These are phyloP conservation scores for Solanum raphanifolium DNA, from an alignment of 257 asterid species.

Conservation along the genomic window DNA sequence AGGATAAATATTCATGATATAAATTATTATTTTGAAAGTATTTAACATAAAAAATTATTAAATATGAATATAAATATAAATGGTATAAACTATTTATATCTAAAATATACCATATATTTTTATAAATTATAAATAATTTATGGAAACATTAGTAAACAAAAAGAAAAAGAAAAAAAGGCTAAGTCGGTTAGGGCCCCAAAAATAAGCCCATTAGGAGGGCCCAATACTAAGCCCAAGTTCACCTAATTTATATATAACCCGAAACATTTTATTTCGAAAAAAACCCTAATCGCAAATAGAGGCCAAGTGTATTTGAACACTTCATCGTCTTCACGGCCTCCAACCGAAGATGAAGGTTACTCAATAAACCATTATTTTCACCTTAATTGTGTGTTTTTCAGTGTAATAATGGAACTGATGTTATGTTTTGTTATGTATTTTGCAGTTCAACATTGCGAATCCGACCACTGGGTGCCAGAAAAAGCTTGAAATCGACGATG, in stretches of 20 bases:
- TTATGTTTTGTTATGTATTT: background rate
- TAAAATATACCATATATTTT: background rate
- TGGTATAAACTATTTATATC: background rate
- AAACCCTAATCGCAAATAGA: background rate
- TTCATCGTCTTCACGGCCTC: background rate
- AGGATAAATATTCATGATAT: background rate
- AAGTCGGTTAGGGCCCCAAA: background rate
- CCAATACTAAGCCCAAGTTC: background rate
- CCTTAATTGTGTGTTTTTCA: background rate
- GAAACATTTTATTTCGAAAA: background rate
- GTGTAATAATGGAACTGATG: background rate
- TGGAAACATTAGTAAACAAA: too few relatives aligned
- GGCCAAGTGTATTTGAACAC: background rate
- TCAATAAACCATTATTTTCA: background rate
- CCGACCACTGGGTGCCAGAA: constrained; percentile 2
- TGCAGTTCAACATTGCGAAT: constrained; percentile 1
- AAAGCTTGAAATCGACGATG: background rate
- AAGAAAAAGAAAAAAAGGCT: background rate
- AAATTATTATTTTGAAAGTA: too few relatives aligned
- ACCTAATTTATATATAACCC: background rate
- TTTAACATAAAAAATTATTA: too few relatives aligned
- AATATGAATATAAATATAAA: too few relatives aligned
- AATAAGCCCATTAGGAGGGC: background rate
- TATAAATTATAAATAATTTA: too few relatives aligned
- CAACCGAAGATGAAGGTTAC: background rate